These are phyloP conservation scores for Plenodomus lindquistii DNA, from an alignment of 2,329 filamentous ascomycete genomes.

Conservation along the genomic window DNA sequence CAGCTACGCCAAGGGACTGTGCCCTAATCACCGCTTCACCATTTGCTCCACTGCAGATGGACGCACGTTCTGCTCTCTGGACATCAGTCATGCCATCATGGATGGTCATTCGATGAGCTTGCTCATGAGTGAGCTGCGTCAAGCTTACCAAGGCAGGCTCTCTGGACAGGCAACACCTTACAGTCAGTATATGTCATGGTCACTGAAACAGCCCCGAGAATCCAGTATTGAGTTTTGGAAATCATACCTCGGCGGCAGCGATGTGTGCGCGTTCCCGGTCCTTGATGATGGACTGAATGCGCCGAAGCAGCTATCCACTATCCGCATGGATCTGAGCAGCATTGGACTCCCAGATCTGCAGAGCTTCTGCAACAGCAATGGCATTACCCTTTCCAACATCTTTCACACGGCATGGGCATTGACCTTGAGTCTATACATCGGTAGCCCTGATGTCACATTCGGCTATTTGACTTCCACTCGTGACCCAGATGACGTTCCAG, in stretches of 20 bases:
- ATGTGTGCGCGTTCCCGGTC: slow-evolving; percentile 39
- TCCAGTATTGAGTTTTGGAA: slow-evolving; percentile 38
- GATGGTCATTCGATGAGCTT: slow-evolving; percentile 41
- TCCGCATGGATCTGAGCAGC: slow-evolving; percentile 33
- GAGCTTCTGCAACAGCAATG: slow-evolving; percentile 47
- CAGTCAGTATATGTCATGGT: slow-evolving; percentile 39
- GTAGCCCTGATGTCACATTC: slow-evolving; percentile 48
- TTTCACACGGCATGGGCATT: slow-evolving; percentile 49
- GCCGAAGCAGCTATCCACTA: slow-evolving; percentile 28
- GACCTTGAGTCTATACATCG: slow-evolving; percentile 44
- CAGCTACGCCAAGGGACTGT: slow-evolving; percentile 27
- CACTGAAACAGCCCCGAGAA: slow-evolving; percentile 29
- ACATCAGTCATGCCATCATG: slow-evolving; percentile 43
- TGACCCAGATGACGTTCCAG: slow-evolving; percentile 45
- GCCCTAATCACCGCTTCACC: slow-evolving; percentile 39
- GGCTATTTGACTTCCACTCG: slow-evolving; percentile 50
- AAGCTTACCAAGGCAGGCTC: slow-evolving; percentile 31
- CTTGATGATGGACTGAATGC: slow-evolving; percentile 26
- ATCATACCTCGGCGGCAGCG: slow-evolving; percentile 33
- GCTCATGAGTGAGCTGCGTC: slow-evolving; percentile 30
- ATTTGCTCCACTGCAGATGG: slow-evolving; percentile 28
- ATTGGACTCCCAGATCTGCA: slow-evolving; percentile 34
- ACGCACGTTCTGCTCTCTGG: slow-evolving; percentile 32
- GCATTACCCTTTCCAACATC: slow-evolving; percentile 55
- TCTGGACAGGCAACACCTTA: slow-evolving; percentile 31